A percentile compares a stretch with the other conserved stretches of the same genome.
Conservation (phyloP, 169 alveolate genomes). For the Nephromyces sp. region DNA sequence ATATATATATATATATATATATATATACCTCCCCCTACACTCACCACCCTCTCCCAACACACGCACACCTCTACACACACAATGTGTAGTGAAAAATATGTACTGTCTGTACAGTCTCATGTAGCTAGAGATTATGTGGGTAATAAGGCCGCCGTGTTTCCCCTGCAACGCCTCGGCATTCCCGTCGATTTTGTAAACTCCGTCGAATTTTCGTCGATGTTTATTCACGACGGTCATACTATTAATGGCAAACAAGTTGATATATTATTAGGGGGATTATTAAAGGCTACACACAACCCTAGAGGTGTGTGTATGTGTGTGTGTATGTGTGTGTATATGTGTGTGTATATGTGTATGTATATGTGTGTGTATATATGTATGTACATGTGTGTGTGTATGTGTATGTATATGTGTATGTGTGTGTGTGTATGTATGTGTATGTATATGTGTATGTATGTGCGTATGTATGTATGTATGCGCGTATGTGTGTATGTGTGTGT, state of each 20-base stretch:
- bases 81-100: no score
- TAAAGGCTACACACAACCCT: not conserved
- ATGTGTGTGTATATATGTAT: not conserved
- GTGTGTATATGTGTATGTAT: not conserved
- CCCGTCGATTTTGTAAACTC: conserved; percentile 44
- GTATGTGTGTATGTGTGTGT: no score
- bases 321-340: not conserved
- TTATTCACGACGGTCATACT: conserved; percentile 38
- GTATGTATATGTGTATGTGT: not conserved
- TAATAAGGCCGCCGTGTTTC: conserved; percentile 41
- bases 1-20: no score
- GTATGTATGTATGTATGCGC: not conserved
- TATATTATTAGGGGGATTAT: conserved; percentile 23
- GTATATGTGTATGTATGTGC: not conserved
- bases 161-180: conserved; percentile 43
- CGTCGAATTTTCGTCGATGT: conserved; percentile 32
- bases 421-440: not conserved
- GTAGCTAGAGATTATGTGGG: conserved; percentile 50
- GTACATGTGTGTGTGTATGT: not conserved
- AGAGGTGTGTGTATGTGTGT: not conserved
- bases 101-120: conserved; percentile 45
- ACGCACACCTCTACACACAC: no score
- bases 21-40: no score
- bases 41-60: no score
- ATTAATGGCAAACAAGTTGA: conserved; percentile 27